A percentile compares a stretch with the other conserved stretches of the same genome.
Conservation (phyloP, 1,284 basidiomycete species). For the Chiua sp. region DNA sequence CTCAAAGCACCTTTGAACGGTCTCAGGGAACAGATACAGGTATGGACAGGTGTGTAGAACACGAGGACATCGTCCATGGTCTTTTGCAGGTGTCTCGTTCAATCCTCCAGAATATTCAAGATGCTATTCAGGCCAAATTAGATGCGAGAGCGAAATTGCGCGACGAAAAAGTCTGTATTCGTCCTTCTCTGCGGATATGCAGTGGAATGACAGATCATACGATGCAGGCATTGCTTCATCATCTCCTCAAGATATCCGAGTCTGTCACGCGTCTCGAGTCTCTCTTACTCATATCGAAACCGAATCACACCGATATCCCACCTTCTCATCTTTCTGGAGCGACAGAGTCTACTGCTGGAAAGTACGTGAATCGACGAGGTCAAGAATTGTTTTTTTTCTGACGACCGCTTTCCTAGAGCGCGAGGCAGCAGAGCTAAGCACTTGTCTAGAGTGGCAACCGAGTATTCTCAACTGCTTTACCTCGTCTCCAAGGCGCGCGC, state of each 20-base stretch:
- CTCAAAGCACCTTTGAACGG: slow-evolving; percentile 68
- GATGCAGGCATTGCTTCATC: slow-evolving; percentile 77
- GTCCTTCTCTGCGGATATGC: background rate
- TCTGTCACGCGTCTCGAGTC: slow-evolving; percentile 84
- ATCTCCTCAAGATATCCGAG: slow-evolving; percentile 89
- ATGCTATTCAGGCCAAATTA: slow-evolving; percentile 78
- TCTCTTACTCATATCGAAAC: slow-evolving; percentile 65
- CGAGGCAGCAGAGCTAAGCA: slow-evolving; percentile 80
- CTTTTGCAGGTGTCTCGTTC: slow-evolving; percentile 60
- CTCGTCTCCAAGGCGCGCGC: slow-evolving; percentile 81
- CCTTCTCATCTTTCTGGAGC: slow-evolving; percentile 29
- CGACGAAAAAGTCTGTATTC: slow-evolving; percentile 76
- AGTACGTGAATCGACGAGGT: slow-evolving; percentile 21
- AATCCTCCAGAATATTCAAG: slow-evolving; percentile 70
- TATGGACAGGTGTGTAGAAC: slow-evolving; percentile 42
- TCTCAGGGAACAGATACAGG: slow-evolving; percentile 73
- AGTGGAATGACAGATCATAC: slow-evolving; percentile 4
- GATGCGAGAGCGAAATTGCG: slow-evolving; percentile 74
- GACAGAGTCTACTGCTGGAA: slow-evolving; percentile 25
- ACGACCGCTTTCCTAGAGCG: slow-evolving; percentile 42
- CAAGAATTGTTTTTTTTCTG: background rate
- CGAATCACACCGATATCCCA: slow-evolving; percentile 26
- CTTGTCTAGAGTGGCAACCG: slow-evolving; percentile 83
- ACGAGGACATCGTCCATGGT: background rate
- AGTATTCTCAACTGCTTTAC: slow-evolving; percentile 94